Conservation (phyloP, 2,329 filamentous ascomycete genomes). For the Aspergillus amoenus region DNA sequence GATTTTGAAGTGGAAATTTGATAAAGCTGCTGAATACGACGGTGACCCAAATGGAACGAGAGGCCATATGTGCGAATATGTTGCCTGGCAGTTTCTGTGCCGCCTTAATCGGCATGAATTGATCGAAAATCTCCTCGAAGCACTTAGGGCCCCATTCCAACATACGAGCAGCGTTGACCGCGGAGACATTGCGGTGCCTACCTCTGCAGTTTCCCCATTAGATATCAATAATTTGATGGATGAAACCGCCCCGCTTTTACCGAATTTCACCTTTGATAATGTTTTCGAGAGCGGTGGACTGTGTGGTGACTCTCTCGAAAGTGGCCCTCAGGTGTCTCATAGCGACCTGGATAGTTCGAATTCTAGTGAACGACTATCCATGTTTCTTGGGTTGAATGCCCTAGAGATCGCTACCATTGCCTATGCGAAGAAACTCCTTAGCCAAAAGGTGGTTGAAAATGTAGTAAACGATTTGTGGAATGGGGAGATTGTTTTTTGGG, state of each 20-base stretch:
- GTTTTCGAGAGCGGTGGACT: constrained; percentile 40
- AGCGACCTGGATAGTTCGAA: constrained; percentile 48
- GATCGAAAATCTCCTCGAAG: constrained; percentile 57
- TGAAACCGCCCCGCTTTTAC: constrained; percentile 33
- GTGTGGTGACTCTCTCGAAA: constrained; percentile 33
- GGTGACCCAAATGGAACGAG: constrained; percentile 57
- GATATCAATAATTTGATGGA: constrained; percentile 14
- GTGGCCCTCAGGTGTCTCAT: constrained; percentile 46
- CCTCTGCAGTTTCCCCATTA: constrained; percentile 12
- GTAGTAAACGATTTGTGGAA: constrained; percentile 84
- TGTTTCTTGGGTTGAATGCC: constrained; percentile 78
- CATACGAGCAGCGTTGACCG: constrained; percentile 20
- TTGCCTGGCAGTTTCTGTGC: constrained; percentile 62
- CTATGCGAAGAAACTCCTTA: constrained; percentile 79
- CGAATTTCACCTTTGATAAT: constrained; percentile 20
- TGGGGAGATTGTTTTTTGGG: constrained; percentile 86
- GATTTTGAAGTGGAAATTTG: constrained; percentile 59
- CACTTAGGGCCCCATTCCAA: constrained; percentile 40
- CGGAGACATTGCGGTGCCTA: constrained; percentile 21
- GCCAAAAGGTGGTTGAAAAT: constrained; percentile 76
- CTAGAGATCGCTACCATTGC: constrained; percentile 82
- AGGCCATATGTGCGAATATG: constrained; percentile 59
- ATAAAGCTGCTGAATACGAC: constrained; percentile 51
- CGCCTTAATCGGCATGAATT: constrained; percentile 56
- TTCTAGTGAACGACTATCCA: constrained; percentile 62